phyloP scores from a whole-genome alignment of 306 rosid genomes.

The Trifolium repens region DNA sequence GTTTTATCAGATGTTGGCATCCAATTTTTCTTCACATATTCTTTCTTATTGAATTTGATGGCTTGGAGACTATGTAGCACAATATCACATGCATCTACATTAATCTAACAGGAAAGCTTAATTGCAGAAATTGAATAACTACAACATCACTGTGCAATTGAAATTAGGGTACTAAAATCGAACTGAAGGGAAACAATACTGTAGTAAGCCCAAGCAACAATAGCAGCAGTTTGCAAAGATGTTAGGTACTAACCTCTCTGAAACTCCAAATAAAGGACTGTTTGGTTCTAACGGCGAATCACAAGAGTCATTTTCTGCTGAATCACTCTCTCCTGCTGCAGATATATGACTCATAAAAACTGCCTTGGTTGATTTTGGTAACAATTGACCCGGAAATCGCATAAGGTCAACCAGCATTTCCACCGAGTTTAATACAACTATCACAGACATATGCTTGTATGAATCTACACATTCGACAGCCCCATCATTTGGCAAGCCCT shows the following conservation, averaged over 20 bases:
- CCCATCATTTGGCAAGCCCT: conserved; percentile 95
- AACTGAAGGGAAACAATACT: conserved; percentile 32
- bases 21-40: conserved; percentile 20
- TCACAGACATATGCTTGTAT: conserved; percentile 87
- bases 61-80: conserved; percentile 15
- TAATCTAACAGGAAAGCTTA: conserved; percentile 21
- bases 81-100: conserved; percentile 26
- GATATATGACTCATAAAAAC: conserved; percentile 89
- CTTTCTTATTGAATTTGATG: conserved; percentile 26
- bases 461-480: conserved; percentile 76
- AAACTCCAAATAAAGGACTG: conserved; percentile 90
- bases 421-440: conserved; percentile 78
- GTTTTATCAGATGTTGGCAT: conserved; percentile 6
- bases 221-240: conserved; percentile 48
- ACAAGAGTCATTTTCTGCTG: conserved; percentile 99
- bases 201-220: conserved; percentile 31
- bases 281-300: conserved; percentile 99
- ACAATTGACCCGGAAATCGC: conserved; percentile 94
- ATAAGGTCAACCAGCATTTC: conserved; percentile 94
- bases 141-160: conserved; percentile 20
- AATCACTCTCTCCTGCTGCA: conserved; percentile 98
- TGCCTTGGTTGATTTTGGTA: conserved; percentile 83
- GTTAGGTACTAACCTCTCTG: conserved; percentile 79
- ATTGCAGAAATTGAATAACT: conserved; percentile 26
- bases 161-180: conserved; percentile 16